Percentiles rank a stretch among this genome's conserved stretches.
Conservation (phyloP, 495 filamentous ascomycete genomes). For the Annulohypoxylon moriforme region DNA sequence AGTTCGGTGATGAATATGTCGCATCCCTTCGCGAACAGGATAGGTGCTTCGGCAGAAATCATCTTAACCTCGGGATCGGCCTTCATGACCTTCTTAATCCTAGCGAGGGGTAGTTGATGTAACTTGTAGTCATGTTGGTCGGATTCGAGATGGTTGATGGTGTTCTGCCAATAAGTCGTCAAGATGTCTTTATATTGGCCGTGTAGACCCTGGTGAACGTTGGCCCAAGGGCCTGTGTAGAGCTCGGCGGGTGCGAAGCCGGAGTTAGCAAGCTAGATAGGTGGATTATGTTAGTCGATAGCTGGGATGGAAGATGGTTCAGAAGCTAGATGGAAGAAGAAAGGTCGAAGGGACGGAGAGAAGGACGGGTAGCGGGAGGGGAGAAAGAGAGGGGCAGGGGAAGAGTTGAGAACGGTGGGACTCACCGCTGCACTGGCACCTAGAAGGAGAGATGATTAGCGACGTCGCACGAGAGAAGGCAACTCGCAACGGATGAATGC, state of each 20-base stretch:
- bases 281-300: slow-evolving; percentile 34
- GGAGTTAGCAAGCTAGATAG: slow-evolving; percentile 71
- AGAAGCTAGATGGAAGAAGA: slow-evolving; percentile 1
- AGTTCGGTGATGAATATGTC: slow-evolving; percentile 99
- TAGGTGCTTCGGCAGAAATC: slow-evolving; percentile 98
- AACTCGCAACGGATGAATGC: slow-evolving; percentile 43
- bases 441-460: slow-evolving; percentile 58
- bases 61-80: slow-evolving; percentile 99
- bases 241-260: slow-evolving; percentile 88
- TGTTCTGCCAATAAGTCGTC: slow-evolving; percentile 98
- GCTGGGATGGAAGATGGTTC: slow-evolving; percentile 1
- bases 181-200: slow-evolving; percentile 96
- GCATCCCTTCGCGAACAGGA: slow-evolving; percentile 97
- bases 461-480: slow-evolving; percentile 48
- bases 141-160: slow-evolving; percentile 91
- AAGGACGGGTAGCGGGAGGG: slow-evolving; percentile 4
- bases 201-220: slow-evolving; percentile 95
- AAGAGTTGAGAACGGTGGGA: slow-evolving; percentile 42
- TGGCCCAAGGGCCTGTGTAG: slow-evolving; percentile 94
- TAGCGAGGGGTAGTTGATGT: slow-evolving; percentile 92
- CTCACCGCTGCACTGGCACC: slow-evolving; percentile 85
- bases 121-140: slow-evolving; percentile 98
- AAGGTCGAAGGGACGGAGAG: neutral
- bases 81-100: slow-evolving; percentile 99
- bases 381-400: slow-evolving; percentile 14